phyloP scores from a whole-genome alignment of 306 rosid species.

The Trifolium subterraneum region DNA sequence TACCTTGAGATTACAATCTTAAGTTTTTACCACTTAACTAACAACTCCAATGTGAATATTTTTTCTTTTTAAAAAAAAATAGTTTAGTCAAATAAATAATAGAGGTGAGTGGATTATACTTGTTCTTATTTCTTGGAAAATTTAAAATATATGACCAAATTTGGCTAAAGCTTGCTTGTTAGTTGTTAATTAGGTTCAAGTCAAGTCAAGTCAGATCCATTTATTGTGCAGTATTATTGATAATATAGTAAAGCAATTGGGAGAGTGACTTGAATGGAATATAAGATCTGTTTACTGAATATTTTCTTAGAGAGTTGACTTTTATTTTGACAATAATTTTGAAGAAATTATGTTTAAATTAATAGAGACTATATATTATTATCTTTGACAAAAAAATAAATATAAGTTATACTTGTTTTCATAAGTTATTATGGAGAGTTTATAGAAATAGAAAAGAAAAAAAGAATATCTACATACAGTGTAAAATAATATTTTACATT shows the following conservation, averaged over 20 bases:
- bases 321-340: conserved; percentile 19
- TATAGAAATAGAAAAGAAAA: no score
- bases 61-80: neutral
- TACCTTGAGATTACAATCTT: no score
- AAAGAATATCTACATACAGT: no score
- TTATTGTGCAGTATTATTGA: conserved; percentile 10
- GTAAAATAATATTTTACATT: no score
- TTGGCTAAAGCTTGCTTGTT: neutral
- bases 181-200: conserved; percentile 5
- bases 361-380: no score
- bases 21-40: no score
- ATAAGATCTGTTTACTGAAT: neutral
- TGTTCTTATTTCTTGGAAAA: neutral
- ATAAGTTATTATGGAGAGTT: no score
- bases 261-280: conserved; percentile 29
- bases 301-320: conserved; percentile 41
- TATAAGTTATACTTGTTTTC: no score
- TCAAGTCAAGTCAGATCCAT: conserved; percentile 37
- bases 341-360: neutral
- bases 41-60: no score
- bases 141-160: conserved; percentile 9
- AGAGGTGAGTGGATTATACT: conserved; percentile 2
- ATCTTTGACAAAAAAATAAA: neutral
- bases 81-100: neutral
- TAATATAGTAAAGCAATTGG: conserved; percentile 26